Conservation (phyloP, 371 early-diverging fungal genomes). For the Choanephora cucurbitarum region DNA sequence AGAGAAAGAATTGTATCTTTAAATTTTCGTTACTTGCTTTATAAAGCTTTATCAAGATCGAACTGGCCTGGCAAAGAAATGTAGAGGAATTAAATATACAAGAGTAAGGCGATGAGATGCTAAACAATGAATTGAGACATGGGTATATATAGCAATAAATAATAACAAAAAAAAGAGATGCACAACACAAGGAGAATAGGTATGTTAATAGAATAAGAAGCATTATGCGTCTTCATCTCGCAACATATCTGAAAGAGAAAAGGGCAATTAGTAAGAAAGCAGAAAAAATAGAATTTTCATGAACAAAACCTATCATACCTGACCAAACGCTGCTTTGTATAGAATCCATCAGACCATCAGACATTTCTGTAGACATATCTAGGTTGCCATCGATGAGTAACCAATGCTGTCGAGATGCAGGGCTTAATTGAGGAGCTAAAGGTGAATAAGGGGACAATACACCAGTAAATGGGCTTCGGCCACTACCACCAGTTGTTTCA, state of each 20-base stretch:
- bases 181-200: no score
- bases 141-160: no score
- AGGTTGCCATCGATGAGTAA: conserved; percentile 37
- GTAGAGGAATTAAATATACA: no score
- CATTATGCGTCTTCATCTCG: not conserved
- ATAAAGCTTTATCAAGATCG: no score
- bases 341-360: conserved; percentile 37
- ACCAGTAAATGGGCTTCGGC: conserved; percentile 11
- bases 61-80: no score
- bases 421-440: conserved; percentile 14
- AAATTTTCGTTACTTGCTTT: no score
- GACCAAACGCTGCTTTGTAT: conserved; percentile 39
- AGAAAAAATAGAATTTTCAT: not conserved
- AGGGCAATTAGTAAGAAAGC: not conserved
- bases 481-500: conserved; percentile 9
- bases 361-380: conserved; percentile 37
- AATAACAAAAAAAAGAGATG: no score
- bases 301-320: conserved; percentile 15
- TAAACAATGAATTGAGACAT: no score
- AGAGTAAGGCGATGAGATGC: no score
- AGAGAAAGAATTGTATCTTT: no score
- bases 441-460: conserved; percentile 23
- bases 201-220: no score
- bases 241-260: not conserved
- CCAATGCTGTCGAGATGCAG: conserved; percentile 31